Percentiles rank a stretch among this genome's conserved stretches.
Conservation (phyloP, 345 rosid species). For the Pugionium cornutum region DNA sequence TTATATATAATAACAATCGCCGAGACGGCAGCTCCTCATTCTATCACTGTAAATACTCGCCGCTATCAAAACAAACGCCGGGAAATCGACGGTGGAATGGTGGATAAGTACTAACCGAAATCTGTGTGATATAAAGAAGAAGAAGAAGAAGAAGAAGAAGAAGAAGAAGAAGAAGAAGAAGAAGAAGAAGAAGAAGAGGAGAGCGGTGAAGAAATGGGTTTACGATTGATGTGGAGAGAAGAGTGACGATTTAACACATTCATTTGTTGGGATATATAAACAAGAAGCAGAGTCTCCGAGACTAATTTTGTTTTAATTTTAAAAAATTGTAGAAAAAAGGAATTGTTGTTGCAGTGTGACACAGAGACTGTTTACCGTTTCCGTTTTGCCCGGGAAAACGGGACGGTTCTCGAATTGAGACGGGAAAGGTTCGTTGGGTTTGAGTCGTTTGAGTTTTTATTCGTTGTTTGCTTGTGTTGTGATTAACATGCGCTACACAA, state of each 20-base stretch:
- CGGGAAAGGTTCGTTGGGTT: too few species aligned
- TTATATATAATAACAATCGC: conserved; percentile 20
- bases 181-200: conserved; percentile 7
- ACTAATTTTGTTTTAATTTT: not conserved
- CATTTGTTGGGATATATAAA: conserved; percentile 68
- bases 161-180: conserved; percentile 1
- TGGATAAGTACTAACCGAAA: conserved; percentile 6
- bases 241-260: conserved; percentile 39
- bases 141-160: not conserved
- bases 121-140: conserved; percentile 6
- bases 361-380: conserved; percentile 37
- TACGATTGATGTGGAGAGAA: conserved; percentile 21
- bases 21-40: conserved; percentile 30
- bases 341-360: conserved; percentile 11
- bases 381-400: conserved; percentile 60
- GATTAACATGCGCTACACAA: not conserved
- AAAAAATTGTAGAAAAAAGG: not conserved
- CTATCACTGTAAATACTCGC: conserved; percentile 43
- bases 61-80: not conserved
- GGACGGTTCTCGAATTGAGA: conserved; percentile 31
- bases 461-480: too few species aligned
- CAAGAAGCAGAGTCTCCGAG: conserved; percentile 40
- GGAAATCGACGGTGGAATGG: conserved; percentile 4
- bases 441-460: too few species aligned
- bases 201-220: not conserved